phyloP scores from a whole-genome alignment of 225 moss, liverwort and hornwort species.

The Polytrichum commune region DNA sequence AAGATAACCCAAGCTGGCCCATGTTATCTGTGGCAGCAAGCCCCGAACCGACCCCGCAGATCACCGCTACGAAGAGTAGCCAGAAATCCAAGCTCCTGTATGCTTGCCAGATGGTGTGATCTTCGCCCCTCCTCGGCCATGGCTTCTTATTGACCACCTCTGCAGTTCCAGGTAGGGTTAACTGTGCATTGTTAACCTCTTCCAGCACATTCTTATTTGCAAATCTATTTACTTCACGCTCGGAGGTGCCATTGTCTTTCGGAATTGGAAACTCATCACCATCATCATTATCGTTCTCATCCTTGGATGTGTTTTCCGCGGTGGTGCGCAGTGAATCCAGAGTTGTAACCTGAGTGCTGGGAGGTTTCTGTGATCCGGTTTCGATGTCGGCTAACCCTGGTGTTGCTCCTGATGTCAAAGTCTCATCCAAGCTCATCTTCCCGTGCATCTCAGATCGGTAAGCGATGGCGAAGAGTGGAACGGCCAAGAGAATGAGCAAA shows the following conservation, averaged over 20 bases:
- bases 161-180: neutral
- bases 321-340: neutral
- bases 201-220: neutral
- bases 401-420: neutral
- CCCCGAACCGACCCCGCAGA: conserved; percentile 63
- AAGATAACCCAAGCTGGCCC: conserved; percentile 60
- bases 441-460: conserved; percentile 32
- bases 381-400: conserved; percentile 2
- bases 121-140: conserved; percentile 40
- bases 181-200: neutral
- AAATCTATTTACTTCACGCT: neutral
- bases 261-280: neutral
- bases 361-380: conserved; percentile 4
- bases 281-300: neutral
- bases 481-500: conserved; percentile 17
- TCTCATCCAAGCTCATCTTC: conserved; percentile 20
- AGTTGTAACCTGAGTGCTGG: neutral
- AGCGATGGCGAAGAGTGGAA: conserved; percentile 13
- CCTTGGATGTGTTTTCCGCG: too few relatives aligned
- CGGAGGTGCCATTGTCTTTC: neutral
- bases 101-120: conserved; percentile 55
- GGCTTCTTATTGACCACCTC: neutral
- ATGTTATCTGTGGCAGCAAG: conserved; percentile 70
- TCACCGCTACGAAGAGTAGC: conserved; percentile 57
- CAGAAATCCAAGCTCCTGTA: conserved; percentile 53